Base-by-base conservation (phyloP, 495 filamentous ascomycete species). In the Hypoxylon perforatum region DNA sequence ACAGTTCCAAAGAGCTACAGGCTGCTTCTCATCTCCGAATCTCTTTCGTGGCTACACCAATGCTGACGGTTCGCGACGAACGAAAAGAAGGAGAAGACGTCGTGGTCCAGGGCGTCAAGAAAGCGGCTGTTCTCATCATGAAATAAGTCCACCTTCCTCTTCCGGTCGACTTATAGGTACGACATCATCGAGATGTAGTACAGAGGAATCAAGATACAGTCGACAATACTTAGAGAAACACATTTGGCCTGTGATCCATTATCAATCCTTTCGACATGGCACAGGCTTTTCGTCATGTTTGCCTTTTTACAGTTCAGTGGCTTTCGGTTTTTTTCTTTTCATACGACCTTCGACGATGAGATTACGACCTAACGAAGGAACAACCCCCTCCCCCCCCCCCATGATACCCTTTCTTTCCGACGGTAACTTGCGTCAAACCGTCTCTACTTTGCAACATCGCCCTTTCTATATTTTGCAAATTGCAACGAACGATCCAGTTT, bases 31-130 rank as follows among this genome's bases (percentile, higher is more conserved):
- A 79, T 30, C 47, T 57, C 17, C 69, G 76, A 0, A 55, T 80
- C 12, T 75, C 72, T 2, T 73, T 80, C 4, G 73, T 77, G 17
- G 64, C 79, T 18, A 73, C 72, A 1, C 78, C 78, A 0, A 61
- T 71, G 3, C 64, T 78, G 21, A 73, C 73, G 0, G 39, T 79
- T n/a, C 72, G 78, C 4, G 76, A 80, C 25, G 77, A 80, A 17
- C 63, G 73, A 1, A 46, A 67, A 7, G 38, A 51, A 23, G 11
- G 64, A 38, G 35, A 3, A 42, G 8, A 67, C 30, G 22, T 72
- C 67, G 28, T 55, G 38, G 33, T 63, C 39, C 1, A 68, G 55
- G 62, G 64, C 12, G 46, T 80, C 1, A 71, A 71, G 44, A 68
- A 72, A 51, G 60, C 77, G 0, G 63, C 61, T 8, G 75, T 80